phyloP scores from a whole-genome alignment of 345 rosid species.

The Dovyalis caffra region DNA sequence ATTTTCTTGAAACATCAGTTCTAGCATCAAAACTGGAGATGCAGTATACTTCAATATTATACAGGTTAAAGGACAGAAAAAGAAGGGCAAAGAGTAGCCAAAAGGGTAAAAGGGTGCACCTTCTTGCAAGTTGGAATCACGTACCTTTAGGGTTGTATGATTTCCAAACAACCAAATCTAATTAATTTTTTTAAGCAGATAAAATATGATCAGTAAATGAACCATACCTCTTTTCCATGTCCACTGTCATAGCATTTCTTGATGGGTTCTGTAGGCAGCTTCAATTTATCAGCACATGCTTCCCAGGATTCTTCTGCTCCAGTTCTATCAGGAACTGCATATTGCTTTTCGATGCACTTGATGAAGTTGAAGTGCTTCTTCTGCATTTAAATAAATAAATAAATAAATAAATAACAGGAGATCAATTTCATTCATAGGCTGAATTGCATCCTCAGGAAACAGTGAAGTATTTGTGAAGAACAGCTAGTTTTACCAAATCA shows the following conservation, averaged over 20 bases:
- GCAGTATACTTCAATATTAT: neutral
- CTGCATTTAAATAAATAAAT: no score
- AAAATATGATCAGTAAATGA: neutral
- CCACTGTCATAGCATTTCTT: constrained; percentile 1
- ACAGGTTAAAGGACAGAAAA: neutral
- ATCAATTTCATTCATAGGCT: no score
- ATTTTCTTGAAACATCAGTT: neutral
- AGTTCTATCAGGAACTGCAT: neutral
- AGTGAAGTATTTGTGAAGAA: neutral
- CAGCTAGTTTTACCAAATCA: neutral
- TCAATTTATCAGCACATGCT: neutral
- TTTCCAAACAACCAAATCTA: neutral
- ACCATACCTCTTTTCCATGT: neutral
- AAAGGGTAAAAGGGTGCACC: no score
- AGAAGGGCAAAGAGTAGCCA: neutral
- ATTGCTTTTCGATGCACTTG: constrained; percentile 1
- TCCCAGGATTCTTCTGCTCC: neutral
- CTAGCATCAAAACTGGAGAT: neutral
- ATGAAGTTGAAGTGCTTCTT: neutral
- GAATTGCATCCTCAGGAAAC: neutral
- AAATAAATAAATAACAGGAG: no score
- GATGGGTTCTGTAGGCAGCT: neutral
- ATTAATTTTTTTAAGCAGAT: no score
- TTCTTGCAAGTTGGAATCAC: neutral
- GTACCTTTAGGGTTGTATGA: neutral